A percentile compares a stretch with the other conserved stretches of the same genome.
These are phyloP conservation scores for Thielaviopsis musarum DNA, from an alignment of 2,329 filamentous ascomycete species.

Conservation along the genomic window DNA sequence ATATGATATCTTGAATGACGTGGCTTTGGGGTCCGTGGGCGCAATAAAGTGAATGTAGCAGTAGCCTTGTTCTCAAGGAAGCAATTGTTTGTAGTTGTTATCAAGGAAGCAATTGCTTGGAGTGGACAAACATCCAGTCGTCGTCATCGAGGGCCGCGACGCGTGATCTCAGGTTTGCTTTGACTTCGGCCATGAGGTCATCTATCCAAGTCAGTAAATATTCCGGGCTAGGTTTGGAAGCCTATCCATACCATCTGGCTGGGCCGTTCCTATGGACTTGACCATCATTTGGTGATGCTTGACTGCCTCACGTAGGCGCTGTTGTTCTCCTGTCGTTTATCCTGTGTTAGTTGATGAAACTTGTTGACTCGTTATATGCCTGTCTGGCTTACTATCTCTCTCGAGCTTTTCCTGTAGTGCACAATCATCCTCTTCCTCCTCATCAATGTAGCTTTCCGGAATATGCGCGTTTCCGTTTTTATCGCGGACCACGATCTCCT, in stretches of 20 bases:
- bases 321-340: conserved; percentile 33
- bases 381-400: conserved; percentile 31
- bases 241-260: conserved; percentile 34
- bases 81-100: conserved; percentile 16
- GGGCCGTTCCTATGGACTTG: conserved; percentile 41
- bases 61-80: not conserved
- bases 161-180: conserved; percentile 53
- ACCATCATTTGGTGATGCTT: conserved; percentile 40
- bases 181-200: conserved; percentile 56
- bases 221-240: not conserved
- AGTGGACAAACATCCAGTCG: conserved; percentile 76
- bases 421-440: conserved; percentile 37
- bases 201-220: not conserved
- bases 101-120: conserved; percentile 16
- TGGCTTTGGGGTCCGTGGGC: not conserved
- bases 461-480: conserved; percentile 46
- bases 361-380: conserved; percentile 15
- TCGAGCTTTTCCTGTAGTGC: conserved; percentile 40
- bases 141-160: conserved; percentile 63
- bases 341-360: conserved; percentile 13
- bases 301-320: conserved; percentile 42
- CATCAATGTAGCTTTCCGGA: conserved; percentile 20
- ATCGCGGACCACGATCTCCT: conserved; percentile 46
- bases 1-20: not conserved
- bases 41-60: not conserved